Evolutionary conservation across 345 rosid species (phyloP).

Genomic region (Combretum micranthum): DNA sequence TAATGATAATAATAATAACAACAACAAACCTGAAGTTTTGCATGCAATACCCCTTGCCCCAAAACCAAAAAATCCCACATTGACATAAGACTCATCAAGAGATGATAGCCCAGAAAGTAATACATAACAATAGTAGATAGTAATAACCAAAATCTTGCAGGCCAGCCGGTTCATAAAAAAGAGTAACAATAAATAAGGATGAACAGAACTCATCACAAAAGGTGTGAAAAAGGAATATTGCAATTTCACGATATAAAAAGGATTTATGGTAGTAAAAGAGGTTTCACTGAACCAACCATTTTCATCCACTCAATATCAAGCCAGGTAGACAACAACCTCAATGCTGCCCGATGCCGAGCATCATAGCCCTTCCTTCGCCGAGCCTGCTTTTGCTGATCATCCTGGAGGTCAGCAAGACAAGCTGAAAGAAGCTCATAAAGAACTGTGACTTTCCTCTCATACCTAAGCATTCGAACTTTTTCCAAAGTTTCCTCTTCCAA

Average conservation of each 20-base stretch:
- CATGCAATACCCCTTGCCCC: too few species aligned
- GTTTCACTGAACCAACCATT: slow-evolving; percentile 50
- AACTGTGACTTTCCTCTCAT: slow-evolving; percentile 68
- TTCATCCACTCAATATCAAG: slow-evolving; percentile 71
- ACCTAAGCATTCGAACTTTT: slow-evolving; percentile 55
- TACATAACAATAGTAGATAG: too few species aligned
- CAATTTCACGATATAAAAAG: not conserved
- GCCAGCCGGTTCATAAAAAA: not conserved
- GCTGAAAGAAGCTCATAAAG: slow-evolving; percentile 87
- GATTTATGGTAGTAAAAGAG: not conserved
- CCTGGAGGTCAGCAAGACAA: slow-evolving; percentile 68
- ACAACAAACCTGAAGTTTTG: too few species aligned
- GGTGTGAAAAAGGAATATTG: not conserved
- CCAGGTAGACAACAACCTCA: slow-evolving; percentile 82
- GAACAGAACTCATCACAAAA: too few species aligned
- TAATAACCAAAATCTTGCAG: not conserved
- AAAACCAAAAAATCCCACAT: too few species aligned
- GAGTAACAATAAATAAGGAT: not conserved
- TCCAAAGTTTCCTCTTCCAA: slow-evolving; percentile 47
- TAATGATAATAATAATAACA: too few species aligned
- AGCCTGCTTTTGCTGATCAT: slow-evolving; percentile 38
- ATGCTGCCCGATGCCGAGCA: slow-evolving; percentile 86
- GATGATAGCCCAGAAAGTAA: too few species aligned
- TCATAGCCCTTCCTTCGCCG: slow-evolving; percentile 80
- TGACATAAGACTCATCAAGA: too few species aligned